Evolutionary conservation across 768 basidiomycete species (phyloP), one percentile per base, ranked within the genome.

Genomic region (Xerocomellus intermedius): DNA sequence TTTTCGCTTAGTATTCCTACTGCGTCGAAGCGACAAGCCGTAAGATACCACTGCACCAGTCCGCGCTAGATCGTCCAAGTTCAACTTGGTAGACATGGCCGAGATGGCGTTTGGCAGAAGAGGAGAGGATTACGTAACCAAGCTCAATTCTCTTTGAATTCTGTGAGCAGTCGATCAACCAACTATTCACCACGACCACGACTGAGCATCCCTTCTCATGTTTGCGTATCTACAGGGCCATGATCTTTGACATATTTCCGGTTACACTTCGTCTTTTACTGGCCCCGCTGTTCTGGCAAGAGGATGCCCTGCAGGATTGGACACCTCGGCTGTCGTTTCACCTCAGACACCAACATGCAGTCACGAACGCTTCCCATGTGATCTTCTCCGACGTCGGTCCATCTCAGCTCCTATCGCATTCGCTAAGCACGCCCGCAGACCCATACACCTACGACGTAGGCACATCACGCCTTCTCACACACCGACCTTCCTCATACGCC

Each of bases 331-430:
- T 87, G 7, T 77, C 73, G 32, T 89, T 90, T 69, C 79, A 78
- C 32, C 76, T 89, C 22, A 83, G 87, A 35, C 87, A 90, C 66
- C 73, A 79, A 41, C 86, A 89, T 60, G 84, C 79, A 26, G 26
- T 26, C 79, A 75, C 79, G 42, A 77, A 82, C 56, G 66, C 73
- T 19, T 83, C 84, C 3, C 77, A 78, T 5, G 75, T 83, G 41
- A 69, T 89, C 50, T 86, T 91, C 65, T 73, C 81, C 17, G 78
- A 91, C 59, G 63, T 83, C 32, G 68, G 67, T 51, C 52, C 70
- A 13, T 69, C 73, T 28, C 65, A 74, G 42, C 63, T 66, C 50
- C 2, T 64, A 52, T 62, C 63, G 2, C 67, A 68, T 46, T 62
- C 64, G 8, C 59, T 68, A 4, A 62, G 56, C 24, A 59, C 50